A percentile compares a stretch with the other conserved stretches of the same genome.
phyloP scores from a whole-genome alignment of 106 monocot species.

The Amphibolis antarctica region DNA sequence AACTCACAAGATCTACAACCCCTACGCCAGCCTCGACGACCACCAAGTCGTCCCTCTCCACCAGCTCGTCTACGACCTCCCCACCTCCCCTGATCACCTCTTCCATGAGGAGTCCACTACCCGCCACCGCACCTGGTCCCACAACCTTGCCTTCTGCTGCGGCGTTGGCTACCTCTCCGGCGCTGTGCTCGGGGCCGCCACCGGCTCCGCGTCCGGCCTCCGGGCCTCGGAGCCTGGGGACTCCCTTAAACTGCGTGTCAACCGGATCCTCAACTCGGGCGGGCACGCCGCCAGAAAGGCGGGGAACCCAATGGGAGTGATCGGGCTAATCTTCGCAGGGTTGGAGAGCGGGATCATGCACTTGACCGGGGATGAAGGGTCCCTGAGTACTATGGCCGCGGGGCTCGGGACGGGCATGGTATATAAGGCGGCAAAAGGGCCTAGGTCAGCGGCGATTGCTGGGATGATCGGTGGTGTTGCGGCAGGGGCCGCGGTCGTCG shows the following conservation, averaged over 20 bases:
- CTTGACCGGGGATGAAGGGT: conserved; percentile 31
- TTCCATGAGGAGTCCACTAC: conserved; percentile 53
- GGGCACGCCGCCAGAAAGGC: conserved; percentile 39
- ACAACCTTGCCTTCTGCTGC: conserved; percentile 68
- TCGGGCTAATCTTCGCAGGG: conserved; percentile 59
- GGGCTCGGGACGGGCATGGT: conserved; percentile 50
- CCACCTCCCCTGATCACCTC: conserved; percentile 68
- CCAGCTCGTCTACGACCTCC: conserved; percentile 44
- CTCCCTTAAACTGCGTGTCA: conserved; percentile 38
- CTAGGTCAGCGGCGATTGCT: conserved; percentile 47
- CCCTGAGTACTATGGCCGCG: conserved; percentile 44
- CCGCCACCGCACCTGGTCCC: conserved; percentile 52
- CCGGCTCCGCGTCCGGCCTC: conserved; percentile 31
- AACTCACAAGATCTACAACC: conserved; percentile 2
- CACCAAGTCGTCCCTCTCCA: background rate
- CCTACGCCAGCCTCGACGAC: background rate
- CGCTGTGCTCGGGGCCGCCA: conserved; percentile 24
- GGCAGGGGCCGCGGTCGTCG: conserved; percentile 49
- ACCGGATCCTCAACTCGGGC: conserved; percentile 45
- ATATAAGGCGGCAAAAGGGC: conserved; percentile 33
- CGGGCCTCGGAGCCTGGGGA: conserved; percentile 38
- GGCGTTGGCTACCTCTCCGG: conserved; percentile 56
- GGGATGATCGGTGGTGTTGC: conserved; percentile 68
- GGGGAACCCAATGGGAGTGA: conserved; percentile 46
- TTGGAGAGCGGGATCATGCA: conserved; percentile 50